These are phyloP conservation scores for Petunia axillaris DNA, from an alignment of 257 asterid species.

Conservation along the genomic window DNA sequence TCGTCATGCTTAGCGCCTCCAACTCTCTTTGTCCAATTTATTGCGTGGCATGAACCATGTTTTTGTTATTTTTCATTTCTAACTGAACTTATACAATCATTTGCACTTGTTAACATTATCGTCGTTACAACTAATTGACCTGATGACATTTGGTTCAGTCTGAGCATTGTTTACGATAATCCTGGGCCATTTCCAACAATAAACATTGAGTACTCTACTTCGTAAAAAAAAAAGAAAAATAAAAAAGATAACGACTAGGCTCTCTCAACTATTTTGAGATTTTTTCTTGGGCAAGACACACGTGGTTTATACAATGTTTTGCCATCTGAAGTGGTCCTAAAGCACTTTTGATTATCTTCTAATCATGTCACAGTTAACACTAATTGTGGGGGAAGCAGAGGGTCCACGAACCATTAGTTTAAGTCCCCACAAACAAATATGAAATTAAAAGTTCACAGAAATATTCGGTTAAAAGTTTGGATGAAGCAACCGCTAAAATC, in stretches of 20 bases:
- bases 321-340: slow-evolving; percentile 20
- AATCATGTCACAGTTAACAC: slow-evolving; percentile 13
- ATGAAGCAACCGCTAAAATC: background rate
- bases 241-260: background rate
- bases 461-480: background rate
- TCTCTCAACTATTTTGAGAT: background rate
- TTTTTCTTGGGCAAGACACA: background rate
- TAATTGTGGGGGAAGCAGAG: background rate
- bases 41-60: slow-evolving; percentile 26
- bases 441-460: background rate
- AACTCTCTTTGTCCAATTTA: slow-evolving; percentile 14
- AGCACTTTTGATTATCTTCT: background rate
- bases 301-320: slow-evolving; percentile 21
- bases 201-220: background rate
- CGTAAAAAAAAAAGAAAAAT: background rate
- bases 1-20: slow-evolving; percentile 21
- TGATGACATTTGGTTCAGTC: background rate
- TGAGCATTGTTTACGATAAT: background rate
- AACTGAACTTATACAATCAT: background rate
- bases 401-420: background rate
- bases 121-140: background rate
- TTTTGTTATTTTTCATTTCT: background rate
- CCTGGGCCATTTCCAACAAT: background rate
- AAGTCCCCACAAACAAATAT: background rate
- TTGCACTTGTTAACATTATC: background rate